Evolutionary conservation across 495 filamentous ascomycete genomes (phyloP).

Genomic region (Talaromyces proteolyticus): DNA sequence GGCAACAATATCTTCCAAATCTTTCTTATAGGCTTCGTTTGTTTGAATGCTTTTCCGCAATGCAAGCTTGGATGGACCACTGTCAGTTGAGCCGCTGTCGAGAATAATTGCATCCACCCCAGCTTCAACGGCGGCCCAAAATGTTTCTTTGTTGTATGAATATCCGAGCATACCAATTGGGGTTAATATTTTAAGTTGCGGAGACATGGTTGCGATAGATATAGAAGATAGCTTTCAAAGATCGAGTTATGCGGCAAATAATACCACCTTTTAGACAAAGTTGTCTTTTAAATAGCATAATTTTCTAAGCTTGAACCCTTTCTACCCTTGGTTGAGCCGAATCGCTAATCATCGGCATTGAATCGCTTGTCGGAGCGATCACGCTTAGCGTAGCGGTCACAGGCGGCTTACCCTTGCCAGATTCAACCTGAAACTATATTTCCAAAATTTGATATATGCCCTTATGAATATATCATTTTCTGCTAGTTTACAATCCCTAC

Average conservation of each 20-base stretch:
- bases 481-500: neutral
- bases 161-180: slow-evolving; percentile 41
- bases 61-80: slow-evolving; percentile 33
- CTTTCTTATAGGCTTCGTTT: slow-evolving; percentile 23
- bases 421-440: too few relatives aligned
- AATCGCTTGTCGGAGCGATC: neutral
- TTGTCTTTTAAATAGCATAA: too few relatives aligned
- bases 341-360: neutral
- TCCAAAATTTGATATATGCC: neutral
- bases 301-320: too few relatives aligned
- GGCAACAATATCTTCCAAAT: slow-evolving; percentile 25
- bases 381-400: neutral
- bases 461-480: neutral
- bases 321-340: too few relatives aligned
- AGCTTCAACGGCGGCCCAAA: slow-evolving; percentile 14
- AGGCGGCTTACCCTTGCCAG: neutral
- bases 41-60: slow-evolving; percentile 18
- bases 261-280: too few relatives aligned
- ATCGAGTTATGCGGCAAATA: too few relatives aligned
- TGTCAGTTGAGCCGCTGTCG: slow-evolving; percentile 39
- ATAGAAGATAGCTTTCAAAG: too few relatives aligned
- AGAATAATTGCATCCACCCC: slow-evolving; percentile 31
- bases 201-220: too few relatives aligned
- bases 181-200: slow-evolving; percentile 28
- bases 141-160: slow-evolving; percentile 18